Evolutionary conservation across 345 rosid genomes (phyloP), one percentile per base, ranked within the genome.

Genomic region (Gossypium ekmanianum): DNA sequence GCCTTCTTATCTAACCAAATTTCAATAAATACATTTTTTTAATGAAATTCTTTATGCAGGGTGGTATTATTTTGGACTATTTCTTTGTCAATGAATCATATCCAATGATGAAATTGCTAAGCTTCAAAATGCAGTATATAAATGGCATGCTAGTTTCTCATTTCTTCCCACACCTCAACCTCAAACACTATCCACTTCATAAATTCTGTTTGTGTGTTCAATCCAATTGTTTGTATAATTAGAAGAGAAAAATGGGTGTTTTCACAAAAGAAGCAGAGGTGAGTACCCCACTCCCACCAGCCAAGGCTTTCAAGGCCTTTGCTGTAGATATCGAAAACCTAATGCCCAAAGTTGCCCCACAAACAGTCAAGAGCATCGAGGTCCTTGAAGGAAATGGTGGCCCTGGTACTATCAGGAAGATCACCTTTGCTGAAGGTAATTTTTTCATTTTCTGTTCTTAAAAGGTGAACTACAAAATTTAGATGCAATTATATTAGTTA

Each of bases 371-470:
- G 71, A 47, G 39, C 12, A 2, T 3, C 8, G 56, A 47, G 56
- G 12, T 45, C 10, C 10, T 67, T 22, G 56, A 67, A 69, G 91
- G 91, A 45, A 74, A 80, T 29, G 88, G 88, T 7, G 87, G 83
- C 0, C 57, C 82, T 3, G 87, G 85, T 20, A 81, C 68, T 71
- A 61, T 81, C 82, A 79, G 76, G 75, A 27, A 78, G 57, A 10
- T 79, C 27, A 75, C 59, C 11, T 81, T 79, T 13, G 76, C 18
- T 45, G 39, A 67, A 67, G 71, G 70, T 56, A 56, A 48, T 56
- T 9, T 56, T 3, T 56, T 56, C 22, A 24, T 56, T 56, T 56
- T 56, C 11, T 48, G 7, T 34, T 34, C 41, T 5, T 34, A 34
- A 34, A 5, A 5, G 41, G 41, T 34, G 41, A 34, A 34, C 41